These are phyloP conservation scores for Tremellales sp. DNA, from an alignment of 1,284 basidiomycete genomes.

Conservation along the genomic window DNA sequence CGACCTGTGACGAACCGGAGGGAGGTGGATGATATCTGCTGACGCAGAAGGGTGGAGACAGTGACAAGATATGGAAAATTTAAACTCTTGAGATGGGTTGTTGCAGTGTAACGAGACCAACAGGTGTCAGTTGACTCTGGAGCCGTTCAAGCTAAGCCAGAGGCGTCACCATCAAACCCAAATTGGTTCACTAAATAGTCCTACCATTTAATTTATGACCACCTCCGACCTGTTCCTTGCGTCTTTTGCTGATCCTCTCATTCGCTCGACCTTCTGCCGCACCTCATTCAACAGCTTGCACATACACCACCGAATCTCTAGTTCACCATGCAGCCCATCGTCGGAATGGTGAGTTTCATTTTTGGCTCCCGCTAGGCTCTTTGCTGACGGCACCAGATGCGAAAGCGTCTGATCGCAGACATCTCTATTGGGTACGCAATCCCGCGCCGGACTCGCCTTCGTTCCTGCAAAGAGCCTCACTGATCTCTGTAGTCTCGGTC, in stretches of 20 bases:
- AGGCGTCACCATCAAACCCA: too few species aligned
- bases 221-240: constrained; percentile 2
- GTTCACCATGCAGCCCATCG: constrained; percentile 80
- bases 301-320: constrained; percentile 8
- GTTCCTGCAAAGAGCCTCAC: neutral
- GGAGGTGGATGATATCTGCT: too few species aligned
- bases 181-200: too few species aligned
- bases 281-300: neutral
- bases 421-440: constrained; percentile 54
- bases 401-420: constrained; percentile 80
- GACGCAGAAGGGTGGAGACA: too few species aligned
- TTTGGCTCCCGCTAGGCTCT: neutral
- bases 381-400: constrained; percentile 52
- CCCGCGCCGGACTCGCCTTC: neutral
- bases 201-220: neutral
- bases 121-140: too few species aligned
- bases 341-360: constrained; percentile 56
- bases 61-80: too few species aligned
- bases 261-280: constrained; percentile 5
- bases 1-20: too few species aligned
- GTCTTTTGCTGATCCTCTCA: too few species aligned
- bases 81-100: too few species aligned
- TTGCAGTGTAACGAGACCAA: too few species aligned
- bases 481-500: constrained; percentile 57
- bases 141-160: too few species aligned